Percentiles rank a stretch among this genome's conserved stretches.
These are phyloP conservation scores for Debaryomyces psychrophilus DNA, from an alignment of 1,139 yeast species.

Conservation along the genomic window DNA sequence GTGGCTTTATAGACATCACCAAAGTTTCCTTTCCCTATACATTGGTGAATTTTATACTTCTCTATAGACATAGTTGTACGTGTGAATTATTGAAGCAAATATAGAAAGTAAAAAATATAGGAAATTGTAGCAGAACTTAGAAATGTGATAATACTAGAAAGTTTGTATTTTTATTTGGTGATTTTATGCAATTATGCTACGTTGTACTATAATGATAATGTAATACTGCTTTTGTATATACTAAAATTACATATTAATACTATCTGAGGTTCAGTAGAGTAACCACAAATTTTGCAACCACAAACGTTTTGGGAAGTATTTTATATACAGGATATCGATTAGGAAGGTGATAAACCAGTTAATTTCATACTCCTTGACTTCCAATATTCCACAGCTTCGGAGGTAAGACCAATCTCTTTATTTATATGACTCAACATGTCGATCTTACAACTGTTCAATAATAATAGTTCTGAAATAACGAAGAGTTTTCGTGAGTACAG, in stretches of 20 bases:
- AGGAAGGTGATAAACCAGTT: constrained; percentile 10
- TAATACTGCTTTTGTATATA: not conserved
- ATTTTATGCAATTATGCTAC: constrained; percentile 1
- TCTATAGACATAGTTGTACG: constrained; percentile 20
- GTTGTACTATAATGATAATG: not conserved
- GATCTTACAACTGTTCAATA: constrained; percentile 62
- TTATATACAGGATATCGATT: constrained; percentile 7
- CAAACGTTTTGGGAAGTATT: constrained; percentile 13
- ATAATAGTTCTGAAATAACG: constrained; percentile 73
- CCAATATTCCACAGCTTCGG: constrained; percentile 59
- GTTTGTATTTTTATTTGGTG: not conserved
- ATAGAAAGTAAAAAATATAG: not conserved
- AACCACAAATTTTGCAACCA: constrained; percentile 23
- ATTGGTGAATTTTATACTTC: constrained; percentile 49
- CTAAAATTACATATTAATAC: constrained; percentile 1
- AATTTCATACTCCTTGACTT: constrained; percentile 39
- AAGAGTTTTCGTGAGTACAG: constrained; percentile 37
- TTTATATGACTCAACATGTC: constrained; percentile 30
- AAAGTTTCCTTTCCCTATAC: constrained; percentile 83
- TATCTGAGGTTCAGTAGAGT: not conserved
- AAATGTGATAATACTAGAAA: not conserved
- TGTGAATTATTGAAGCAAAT: constrained; percentile 2
- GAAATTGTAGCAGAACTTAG: constrained; percentile 3
- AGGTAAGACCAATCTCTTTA: constrained; percentile 36
- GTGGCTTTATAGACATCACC: constrained; percentile 80